Evolutionary conservation across 768 basidiomycete genomes (phyloP).

Genomic region (Mycena chlorophos): DNA sequence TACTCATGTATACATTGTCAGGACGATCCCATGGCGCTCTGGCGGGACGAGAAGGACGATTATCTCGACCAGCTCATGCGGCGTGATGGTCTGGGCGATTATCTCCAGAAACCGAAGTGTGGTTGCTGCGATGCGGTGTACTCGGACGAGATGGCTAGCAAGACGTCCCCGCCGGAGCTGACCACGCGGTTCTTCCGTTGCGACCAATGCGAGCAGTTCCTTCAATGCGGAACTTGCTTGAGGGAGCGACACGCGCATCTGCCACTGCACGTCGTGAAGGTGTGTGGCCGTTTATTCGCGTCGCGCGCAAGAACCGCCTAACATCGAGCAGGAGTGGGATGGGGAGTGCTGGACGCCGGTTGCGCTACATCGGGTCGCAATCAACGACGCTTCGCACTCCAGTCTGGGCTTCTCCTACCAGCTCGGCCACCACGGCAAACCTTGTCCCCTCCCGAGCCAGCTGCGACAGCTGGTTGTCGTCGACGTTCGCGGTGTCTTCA

Average conservation of each 20-base stretch:
- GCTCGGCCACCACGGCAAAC: not conserved
- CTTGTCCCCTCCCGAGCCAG: not conserved
- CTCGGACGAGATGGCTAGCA: not conserved
- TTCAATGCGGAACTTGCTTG: not conserved
- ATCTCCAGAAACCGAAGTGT: not conserved
- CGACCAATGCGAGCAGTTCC: not conserved
- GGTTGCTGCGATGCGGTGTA: not conserved
- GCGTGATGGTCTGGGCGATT: not conserved
- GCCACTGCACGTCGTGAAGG: not conserved
- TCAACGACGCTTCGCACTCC: not conserved
- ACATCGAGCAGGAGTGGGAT: constrained; percentile 9
- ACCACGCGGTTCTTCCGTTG: not conserved
- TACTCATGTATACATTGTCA: not conserved
- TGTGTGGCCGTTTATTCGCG: no score
- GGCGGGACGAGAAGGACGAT: not conserved
- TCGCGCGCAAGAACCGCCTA: no score
- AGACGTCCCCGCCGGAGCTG: not conserved
- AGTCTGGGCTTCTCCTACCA: not conserved
- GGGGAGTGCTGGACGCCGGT: not conserved
- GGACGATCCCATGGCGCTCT: not conserved
- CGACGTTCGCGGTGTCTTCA: not conserved
- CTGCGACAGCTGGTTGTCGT: not conserved
- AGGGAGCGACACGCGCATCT: not conserved
- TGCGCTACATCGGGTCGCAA: not conserved
- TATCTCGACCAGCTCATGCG: not conserved